Percentiles rank a stretch among this genome's conserved stretches.
Conservation (phyloP, 2,329 filamentous ascomycete species). For the Fusarium sp. region DNA sequence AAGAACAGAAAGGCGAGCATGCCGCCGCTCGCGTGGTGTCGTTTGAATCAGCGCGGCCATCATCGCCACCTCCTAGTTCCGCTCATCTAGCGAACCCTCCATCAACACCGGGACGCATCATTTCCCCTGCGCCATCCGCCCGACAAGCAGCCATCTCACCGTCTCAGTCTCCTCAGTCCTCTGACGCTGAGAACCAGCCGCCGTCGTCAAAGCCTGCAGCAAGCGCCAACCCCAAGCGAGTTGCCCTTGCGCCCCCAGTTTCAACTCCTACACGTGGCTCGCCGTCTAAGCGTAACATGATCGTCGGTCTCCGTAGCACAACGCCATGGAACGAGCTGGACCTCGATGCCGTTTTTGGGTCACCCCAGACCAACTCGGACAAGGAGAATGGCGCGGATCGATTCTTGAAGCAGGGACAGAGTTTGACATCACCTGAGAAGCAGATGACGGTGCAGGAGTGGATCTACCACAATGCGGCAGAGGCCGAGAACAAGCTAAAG, state of each 20-base stretch:
- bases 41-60: conserved; percentile 34
- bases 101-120: conserved; percentile 57
- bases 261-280: conserved; percentile 65
- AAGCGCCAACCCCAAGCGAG: conserved; percentile 58
- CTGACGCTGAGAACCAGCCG: conserved; percentile 83
- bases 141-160: conserved; percentile 69
- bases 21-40: conserved; percentile 28
- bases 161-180: conserved; percentile 79
- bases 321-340: conserved; percentile 80
- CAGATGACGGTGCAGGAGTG: conserved; percentile 95
- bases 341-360: conserved; percentile 77
- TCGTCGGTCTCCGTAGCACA: conserved; percentile 67
- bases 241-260: conserved; percentile 59
- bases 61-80: conserved; percentile 34
- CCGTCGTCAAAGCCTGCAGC: conserved; percentile 73
- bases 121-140: conserved; percentile 61
- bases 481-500: conserved; percentile 83
- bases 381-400: conserved; percentile 65
- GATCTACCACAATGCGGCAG: conserved; percentile 83
- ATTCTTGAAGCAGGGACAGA: conserved; percentile 66
- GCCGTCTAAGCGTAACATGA: conserved; percentile 71
- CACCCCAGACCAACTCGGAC: conserved; percentile 55
- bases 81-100: conserved; percentile 47
- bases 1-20: conserved; percentile 27
- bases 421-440: conserved; percentile 81